These are phyloP conservation scores for Claviceps pusilla DNA, from an alignment of 2,329 filamentous ascomycete species.

Conservation along the genomic window DNA sequence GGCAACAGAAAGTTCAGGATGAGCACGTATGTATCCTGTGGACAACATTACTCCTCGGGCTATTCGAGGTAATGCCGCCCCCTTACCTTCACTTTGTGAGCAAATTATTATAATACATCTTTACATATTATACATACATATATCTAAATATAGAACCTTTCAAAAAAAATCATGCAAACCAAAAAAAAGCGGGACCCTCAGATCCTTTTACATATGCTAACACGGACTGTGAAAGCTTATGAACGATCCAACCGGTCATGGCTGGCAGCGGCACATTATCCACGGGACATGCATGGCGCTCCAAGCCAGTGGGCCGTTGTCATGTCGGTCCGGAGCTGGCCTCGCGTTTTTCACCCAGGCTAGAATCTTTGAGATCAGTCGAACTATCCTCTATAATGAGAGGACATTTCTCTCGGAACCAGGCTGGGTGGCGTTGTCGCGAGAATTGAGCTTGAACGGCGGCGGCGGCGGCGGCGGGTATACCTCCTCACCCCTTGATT, in stretches of 20 bases:
- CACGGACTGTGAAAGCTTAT: not conserved
- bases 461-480: not conserved
- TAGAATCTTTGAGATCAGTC: constrained; percentile 18
- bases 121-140: no score
- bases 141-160: no score
- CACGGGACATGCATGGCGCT: constrained; percentile 4
- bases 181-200: not conserved
- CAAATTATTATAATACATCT: not conserved
- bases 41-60: constrained; percentile 19
- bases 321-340: constrained; percentile 1
- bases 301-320: constrained; percentile 1
- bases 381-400: constrained; percentile 18
- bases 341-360: constrained; percentile 8
- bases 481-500: constrained; percentile 7
- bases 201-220: not conserved
- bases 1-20: not conserved
- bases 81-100: no score
- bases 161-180: no score
- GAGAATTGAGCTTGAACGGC: not conserved
- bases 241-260: constrained; percentile 3
- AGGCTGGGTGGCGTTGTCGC: constrained; percentile 11
- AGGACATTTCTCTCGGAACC: constrained; percentile 8
- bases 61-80: constrained; percentile 17
- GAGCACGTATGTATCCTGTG: constrained; percentile 12
- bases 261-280: constrained; percentile 5